These are phyloP conservation scores for Diutina pseudorugosa DNA, from an alignment of 1,139 yeast species.

Conservation along the genomic window DNA sequence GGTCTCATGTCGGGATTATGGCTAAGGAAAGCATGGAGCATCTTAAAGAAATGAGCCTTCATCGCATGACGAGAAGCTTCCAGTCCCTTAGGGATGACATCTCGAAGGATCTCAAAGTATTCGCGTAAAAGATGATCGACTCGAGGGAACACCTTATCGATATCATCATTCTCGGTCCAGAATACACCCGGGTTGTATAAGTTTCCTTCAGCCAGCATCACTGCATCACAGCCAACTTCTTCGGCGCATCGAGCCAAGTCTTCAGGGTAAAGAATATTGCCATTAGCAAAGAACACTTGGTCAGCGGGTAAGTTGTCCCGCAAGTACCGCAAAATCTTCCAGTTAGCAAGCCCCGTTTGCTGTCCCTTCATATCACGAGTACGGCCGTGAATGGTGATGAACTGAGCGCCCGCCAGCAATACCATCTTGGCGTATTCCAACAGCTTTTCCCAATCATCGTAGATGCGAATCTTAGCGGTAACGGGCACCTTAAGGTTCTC, in stretches of 20 bases:
- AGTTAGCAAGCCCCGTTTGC: conserved; percentile 87
- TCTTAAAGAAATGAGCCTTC: conserved; percentile 88
- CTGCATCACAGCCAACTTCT: conserved; percentile 68
- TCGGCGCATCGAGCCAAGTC: conserved; percentile 61
- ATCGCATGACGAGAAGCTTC: conserved; percentile 71
- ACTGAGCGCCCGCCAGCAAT: conserved; percentile 90
- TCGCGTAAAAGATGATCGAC: conserved; percentile 77
- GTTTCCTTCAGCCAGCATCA: conserved; percentile 97
- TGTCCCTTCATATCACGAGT: conserved; percentile 98
- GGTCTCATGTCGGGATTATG: conserved; percentile 69
- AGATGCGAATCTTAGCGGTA: conserved; percentile 90
- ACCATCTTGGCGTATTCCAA: conserved; percentile 84
- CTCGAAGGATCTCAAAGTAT: conserved; percentile 72
- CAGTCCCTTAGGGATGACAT: conserved; percentile 33
- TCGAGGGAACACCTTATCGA: conserved; percentile 67
- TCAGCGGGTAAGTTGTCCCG: conserved; percentile 71
- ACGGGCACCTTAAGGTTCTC: conserved; percentile 72
- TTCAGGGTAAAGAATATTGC: conserved; percentile 76
- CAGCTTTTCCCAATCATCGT: conserved; percentile 75
- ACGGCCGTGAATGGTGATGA: conserved; percentile 89
- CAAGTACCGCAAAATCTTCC: conserved; percentile 66
- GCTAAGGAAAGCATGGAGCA: conserved; percentile 67
- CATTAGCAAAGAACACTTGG: conserved; percentile 88
- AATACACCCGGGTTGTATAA: conserved; percentile 90
- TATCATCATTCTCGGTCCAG: conserved; percentile 39